Conservation (phyloP, 2,329 filamentous ascomycete species). For the Neonectria faginata region DNA sequence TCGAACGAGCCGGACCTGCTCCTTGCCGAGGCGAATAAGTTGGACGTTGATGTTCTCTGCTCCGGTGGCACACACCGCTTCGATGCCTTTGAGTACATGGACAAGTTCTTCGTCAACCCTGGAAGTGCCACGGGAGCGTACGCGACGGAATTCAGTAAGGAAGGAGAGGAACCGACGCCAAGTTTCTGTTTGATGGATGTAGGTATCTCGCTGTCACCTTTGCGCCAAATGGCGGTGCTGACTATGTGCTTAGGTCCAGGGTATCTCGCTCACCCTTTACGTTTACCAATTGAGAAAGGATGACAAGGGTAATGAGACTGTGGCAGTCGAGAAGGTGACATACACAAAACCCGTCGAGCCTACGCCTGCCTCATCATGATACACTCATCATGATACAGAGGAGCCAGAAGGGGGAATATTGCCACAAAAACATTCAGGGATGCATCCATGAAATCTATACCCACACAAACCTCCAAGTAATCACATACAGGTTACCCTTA, state of each 20-base stretch:
- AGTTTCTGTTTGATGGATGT: constrained; percentile 99
- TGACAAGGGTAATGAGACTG: constrained; percentile 79
- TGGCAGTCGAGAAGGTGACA: constrained; percentile 87
- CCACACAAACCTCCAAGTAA: constrained; percentile 38
- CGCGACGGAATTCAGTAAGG: constrained; percentile 67
- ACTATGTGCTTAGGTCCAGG: constrained; percentile 77
- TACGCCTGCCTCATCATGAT: constrained; percentile 60
- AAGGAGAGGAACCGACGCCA: constrained; percentile 80
- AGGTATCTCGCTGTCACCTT: constrained; percentile 56
- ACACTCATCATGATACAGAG: constrained; percentile 52
- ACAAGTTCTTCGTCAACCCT: constrained; percentile 79
- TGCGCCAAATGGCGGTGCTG: constrained; percentile 32
- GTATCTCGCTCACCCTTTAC: constrained; percentile 94
- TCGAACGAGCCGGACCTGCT: constrained; percentile 75
- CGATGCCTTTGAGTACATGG: constrained; percentile 79
- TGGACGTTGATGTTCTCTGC: constrained; percentile 77
- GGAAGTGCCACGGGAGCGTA: constrained; percentile 75
- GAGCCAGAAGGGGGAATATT: constrained; percentile 22
- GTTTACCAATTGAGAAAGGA: constrained; percentile 89
- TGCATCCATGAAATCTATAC: constrained; percentile 45
- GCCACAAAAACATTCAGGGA: constrained; percentile 34
- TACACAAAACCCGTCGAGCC: constrained; percentile 81
- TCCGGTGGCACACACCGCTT: constrained; percentile 77
- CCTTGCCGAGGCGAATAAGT: constrained; percentile 74
- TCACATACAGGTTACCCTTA: constrained; percentile 24